Percentiles rank a stretch among this genome's conserved stretches.
Conservation (phyloP, 1,139 yeast species). For the Arxiozyma bovina region DNA sequence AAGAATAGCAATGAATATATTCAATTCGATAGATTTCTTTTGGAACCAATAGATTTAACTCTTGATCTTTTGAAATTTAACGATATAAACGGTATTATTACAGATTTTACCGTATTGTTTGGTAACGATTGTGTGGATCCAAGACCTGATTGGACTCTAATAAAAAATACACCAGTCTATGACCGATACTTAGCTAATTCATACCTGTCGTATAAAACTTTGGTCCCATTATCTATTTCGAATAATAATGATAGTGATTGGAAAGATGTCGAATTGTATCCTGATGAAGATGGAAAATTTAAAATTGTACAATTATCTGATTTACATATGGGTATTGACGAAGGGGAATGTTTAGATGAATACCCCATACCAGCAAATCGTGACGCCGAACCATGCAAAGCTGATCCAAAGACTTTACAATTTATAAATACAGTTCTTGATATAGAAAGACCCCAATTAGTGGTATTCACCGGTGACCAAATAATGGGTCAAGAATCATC, state of each 20-base stretch:
- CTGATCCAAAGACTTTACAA: constrained; percentile 59
- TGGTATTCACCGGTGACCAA: constrained; percentile 82
- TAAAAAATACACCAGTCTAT: constrained; percentile 27
- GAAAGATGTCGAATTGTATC: neutral
- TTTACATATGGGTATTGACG: constrained; percentile 71
- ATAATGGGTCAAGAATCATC: constrained; percentile 51
- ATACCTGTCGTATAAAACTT: neutral
- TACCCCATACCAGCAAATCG: constrained; percentile 39
- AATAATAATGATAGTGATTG: neutral
- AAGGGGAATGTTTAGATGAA: constrained; percentile 67
- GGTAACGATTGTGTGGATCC: constrained; percentile 74
- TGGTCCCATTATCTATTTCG: neutral
- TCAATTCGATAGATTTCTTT: neutral
- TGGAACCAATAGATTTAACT: constrained; percentile 1
- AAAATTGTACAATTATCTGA: constrained; percentile 83
- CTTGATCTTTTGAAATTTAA: neutral
- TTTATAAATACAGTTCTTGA: constrained; percentile 61
- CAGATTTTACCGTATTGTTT: constrained; percentile 54
- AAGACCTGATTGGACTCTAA: constrained; percentile 57
- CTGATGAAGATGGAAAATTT: constrained; percentile 40
- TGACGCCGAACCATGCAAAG: constrained; percentile 41
- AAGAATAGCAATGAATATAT: neutral
- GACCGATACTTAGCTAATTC: constrained; percentile 3
- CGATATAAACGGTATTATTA: constrained; percentile 2
- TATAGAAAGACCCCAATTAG: constrained; percentile 67